Conservation (phyloP, 768 basidiomycete species). For the Lactifluus pinguis region DNA sequence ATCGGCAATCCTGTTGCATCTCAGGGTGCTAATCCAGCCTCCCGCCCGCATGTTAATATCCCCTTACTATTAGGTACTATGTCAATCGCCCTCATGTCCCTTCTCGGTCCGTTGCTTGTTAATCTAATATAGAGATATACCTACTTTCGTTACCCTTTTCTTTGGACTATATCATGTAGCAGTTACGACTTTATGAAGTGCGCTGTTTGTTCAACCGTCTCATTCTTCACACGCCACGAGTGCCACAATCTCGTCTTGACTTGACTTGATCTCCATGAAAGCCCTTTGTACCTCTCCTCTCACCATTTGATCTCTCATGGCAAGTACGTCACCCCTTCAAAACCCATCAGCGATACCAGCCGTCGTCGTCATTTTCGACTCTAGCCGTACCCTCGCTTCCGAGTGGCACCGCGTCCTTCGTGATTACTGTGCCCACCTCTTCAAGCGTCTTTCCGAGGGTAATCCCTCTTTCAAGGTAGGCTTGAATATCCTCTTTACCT, state of each 20-base stretch:
- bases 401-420: slow-evolving; percentile 16
- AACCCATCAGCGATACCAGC: slow-evolving; percentile 1
- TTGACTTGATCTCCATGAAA: neutral
- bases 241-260: neutral
- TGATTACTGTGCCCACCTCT: slow-evolving; percentile 9
- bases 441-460: slow-evolving; percentile 14
- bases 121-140: neutral
- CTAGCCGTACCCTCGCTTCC: slow-evolving; percentile 13
- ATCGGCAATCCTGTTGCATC: slow-evolving; percentile 8
- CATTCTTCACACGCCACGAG: no score
- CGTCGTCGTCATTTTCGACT: slow-evolving; percentile 18
- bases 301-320: neutral
- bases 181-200: neutral
- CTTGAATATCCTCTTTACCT: neutral
- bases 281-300: neutral
- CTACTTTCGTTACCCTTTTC: neutral
- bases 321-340: neutral
- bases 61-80: neutral
- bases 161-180: neutral
- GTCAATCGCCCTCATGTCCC: neutral
- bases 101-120: neutral
- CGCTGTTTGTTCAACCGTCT: no score
- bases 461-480: neutral
- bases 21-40: neutral
- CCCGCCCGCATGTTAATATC: neutral